phyloP scores from a whole-genome alignment of 2,329 filamentous ascomycete genomes.

The Monosporascus sp. region DNA sequence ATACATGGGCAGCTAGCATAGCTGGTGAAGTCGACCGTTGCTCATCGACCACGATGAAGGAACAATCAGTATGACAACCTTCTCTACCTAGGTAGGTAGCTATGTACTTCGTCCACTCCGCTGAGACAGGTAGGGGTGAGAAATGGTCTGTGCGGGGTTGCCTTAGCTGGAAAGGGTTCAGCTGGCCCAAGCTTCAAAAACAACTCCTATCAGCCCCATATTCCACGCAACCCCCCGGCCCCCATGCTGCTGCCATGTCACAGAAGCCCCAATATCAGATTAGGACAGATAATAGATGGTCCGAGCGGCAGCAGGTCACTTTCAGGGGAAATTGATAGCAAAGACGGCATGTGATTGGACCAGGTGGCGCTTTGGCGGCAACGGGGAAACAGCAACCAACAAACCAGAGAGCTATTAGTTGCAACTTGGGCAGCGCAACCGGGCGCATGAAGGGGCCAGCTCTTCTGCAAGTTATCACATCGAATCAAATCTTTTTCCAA shows the following conservation, averaged over 20 bases:
- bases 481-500: neutral
- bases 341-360: neutral
- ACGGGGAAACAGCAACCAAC: neutral
- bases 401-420: neutral
- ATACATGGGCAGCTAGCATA: too few species aligned
- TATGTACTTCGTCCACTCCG: too few species aligned
- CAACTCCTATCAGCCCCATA: too few species aligned
- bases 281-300: neutral
- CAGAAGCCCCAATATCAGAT: neutral
- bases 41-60: too few species aligned
- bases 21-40: too few species aligned
- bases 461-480: neutral
- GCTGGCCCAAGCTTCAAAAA: neutral
- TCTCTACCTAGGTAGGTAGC: too few species aligned
- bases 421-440: too few species aligned
- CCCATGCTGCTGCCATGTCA: neutral
- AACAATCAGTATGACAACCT: too few species aligned
- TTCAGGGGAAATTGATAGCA: neutral
- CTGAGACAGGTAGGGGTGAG: too few species aligned
- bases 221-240: neutral
- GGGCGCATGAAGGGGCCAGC: too few species aligned
- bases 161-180: neutral
- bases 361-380: neutral
- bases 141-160: too few species aligned
- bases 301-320: neutral